Base-by-base conservation (phyloP, 306 rosid genomes). In the Dalbergia cochinchinensis region DNA sequence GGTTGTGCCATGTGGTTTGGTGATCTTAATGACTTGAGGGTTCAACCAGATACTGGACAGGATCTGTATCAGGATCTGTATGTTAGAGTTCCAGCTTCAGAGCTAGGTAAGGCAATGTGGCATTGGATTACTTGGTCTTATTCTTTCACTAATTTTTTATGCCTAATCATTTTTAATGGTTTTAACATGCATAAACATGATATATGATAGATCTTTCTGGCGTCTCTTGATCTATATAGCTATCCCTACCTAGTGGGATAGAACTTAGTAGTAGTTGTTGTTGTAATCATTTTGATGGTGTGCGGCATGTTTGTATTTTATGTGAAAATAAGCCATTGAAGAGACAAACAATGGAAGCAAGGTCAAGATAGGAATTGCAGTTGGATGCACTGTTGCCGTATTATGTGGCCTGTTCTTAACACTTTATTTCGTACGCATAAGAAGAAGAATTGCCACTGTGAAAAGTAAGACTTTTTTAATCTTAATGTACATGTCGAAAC, bases 61-160 rank as follows among this genome's bases (percentile, higher is more conserved):
- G 83, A 86, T 76, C n/a, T 90, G 14, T 88, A 82, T 70, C 92
- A 88, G 71, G 83, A 86, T 76, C n/a, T 90, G 14, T 88, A 82
- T 70, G 66, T 90, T 54, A 79, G 82, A 74, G 50, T 86, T 54
- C 80, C 75, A 5, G 48, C 69, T 18, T 69, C 60, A 13, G 50
- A 9, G 34, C 34, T 54, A 33, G 65, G 65, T 71, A 71, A 14
- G 55, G 5, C 5, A 50, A 12, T 1, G 0, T 47, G 31, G 31
- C 31, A 26, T 26, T 26, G 1, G 31, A 26, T 50, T 50, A 50
- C n/a, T 12, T 50, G 15, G 3, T 10, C 51, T 47, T 50, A 12
- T 11, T 50, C 55, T 12, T 50, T 12, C 16, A 37, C 1, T 4
- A 4, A 0, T 37, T 37, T 4, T 37, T 37, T 37, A 37, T 37